Percentiles rank a stretch among this genome's conserved stretches.
phyloP scores from a whole-genome alignment of 176 grass and related monocot species.

The Cymbopogon citratus region DNA sequence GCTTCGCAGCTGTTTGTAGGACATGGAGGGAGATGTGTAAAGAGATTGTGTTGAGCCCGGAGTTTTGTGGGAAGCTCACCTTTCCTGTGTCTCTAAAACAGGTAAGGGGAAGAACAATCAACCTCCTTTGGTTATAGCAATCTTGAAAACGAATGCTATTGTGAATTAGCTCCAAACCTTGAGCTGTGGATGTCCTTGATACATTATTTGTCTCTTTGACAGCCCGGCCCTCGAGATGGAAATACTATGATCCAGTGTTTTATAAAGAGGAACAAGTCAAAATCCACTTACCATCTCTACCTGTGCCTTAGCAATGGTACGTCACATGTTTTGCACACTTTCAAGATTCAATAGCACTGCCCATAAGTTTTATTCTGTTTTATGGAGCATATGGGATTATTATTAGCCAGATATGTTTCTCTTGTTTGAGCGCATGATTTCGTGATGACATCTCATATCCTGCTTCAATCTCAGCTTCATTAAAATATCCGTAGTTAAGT shows the following conservation, averaged over 20 bases:
- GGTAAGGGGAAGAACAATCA: conserved; percentile 34
- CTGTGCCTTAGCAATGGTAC: conserved; percentile 81
- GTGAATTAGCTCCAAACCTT: not conserved
- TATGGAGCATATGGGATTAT: not conserved
- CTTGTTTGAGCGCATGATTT: not conserved
- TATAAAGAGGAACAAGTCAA: conserved; percentile 98
- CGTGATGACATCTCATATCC: not conserved
- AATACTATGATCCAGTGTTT: conserved; percentile 74
- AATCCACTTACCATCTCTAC: conserved; percentile 90
- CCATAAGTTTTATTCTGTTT: not conserved
- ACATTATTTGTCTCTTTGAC: conserved; percentile 30
- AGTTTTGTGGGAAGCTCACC: conserved; percentile 87
- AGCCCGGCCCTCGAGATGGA: conserved; percentile 92
- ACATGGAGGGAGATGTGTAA: conserved; percentile 99
- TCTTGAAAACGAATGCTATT: not conserved
- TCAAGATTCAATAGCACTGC: not conserved
- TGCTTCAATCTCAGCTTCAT: not conserved
- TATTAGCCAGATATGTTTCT: not conserved
- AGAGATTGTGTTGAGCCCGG: conserved; percentile 89
- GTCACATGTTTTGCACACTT: not conserved
- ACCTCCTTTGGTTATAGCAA: not conserved
- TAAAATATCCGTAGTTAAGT: not conserved
- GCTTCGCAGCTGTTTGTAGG: conserved; percentile 86
- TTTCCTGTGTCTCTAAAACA: conserved; percentile 95
- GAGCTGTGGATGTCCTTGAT: not conserved